Evolutionary conservation across 192 early-diverging fungal species (phyloP), one percentile per base, ranked within the genome.

Genomic region (Coemansia sp.): DNA sequence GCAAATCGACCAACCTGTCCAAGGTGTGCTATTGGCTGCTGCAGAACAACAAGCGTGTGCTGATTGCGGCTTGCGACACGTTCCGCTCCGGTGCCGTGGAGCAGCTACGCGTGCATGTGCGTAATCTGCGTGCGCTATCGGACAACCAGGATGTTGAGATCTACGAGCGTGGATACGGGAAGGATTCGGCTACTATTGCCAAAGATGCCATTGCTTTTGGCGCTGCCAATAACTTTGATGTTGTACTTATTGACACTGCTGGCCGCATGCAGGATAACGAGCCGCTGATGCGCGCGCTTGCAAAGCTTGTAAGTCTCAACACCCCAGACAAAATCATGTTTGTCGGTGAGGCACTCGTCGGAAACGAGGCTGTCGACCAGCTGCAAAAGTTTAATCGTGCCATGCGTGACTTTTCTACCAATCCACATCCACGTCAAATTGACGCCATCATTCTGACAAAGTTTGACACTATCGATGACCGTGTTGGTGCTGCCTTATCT

Each of bases 241-340:
- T 95, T 6, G 94, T 96, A 12, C 79, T 98, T 23, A 90, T 98
- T 30, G 96, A 98, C 68, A 98, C 96, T 4, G 96, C 96, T 5
- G 96, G 96, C 2, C 87, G 96, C 38, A 98, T 98, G 96, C 96
- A 98, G 73, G 96, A 98, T 68, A 98, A 98, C 63, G 96, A 96
- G 78, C 96, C 96, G 7, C 71, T 98, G 67, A 98, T 98, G 96
- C 86, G 96, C 16, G 92, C 96, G 0, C 82, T 98, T 57, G 89
- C 96, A 24, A 98, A 98, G 84, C 82, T 98, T 24, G 94, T 96
- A 10, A 85, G 91, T 22, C 85, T 89, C 26, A 98, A 98, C 72
- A 84, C 87, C 41, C 94, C 96, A 0, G 94, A 98, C 81, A 98
- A 98, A 79, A 94, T 98, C 60, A 82, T 98, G 54, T 98, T 98